Base-by-base conservation (phyloP, 805 yeast genomes). In the Yamadazyma sp. region DNA sequence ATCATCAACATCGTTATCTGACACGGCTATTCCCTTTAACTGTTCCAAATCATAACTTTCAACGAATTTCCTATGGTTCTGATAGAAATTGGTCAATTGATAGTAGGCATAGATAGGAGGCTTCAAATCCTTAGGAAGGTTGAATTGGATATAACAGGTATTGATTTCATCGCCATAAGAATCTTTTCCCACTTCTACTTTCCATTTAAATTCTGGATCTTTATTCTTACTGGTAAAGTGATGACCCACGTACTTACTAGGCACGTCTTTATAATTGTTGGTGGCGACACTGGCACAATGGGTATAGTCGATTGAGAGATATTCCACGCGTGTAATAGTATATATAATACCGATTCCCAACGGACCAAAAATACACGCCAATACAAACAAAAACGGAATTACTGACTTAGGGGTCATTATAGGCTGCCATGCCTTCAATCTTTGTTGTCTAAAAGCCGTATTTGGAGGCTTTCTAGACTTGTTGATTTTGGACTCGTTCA, bases 31-130 rank as follows among this genome's bases (percentile, higher is more conserved):
- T 2, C 99, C 99, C 43, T 78, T 77, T 34, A 93, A 57, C 62
- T 93, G 99, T 27, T 73, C 70, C 59, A 83, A 76, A 57, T 89
- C 95, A 59, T 74, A 85, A 7, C 95, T 84, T 44, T 79, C 80
- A 22, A 91, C 98, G 56, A 88, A 93, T 45, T 93, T 86, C 44
- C 99, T 78, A 64, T 93, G 99, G 59, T 93, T 93, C 60, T 93
- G 98, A 60, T 73, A 89, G 60, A 91, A 93, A 57, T 88, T 88
- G 23, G 96, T 89, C 52, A 93, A 68, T 48, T 81, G 80, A 65
- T 93, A 93, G 64, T 87, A 93, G 46, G 88, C 54, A 57, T 72
- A 89, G 6, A 89, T 55, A 3, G 95, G 87, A 2, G 82, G 76
- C 28, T 78, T 71, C 57, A 93, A 71, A 38, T 80, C 80, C 29